Base-by-base conservation (phyloP, 2,329 filamentous ascomycete genomes). In the Fusarium nodosum region DNA sequence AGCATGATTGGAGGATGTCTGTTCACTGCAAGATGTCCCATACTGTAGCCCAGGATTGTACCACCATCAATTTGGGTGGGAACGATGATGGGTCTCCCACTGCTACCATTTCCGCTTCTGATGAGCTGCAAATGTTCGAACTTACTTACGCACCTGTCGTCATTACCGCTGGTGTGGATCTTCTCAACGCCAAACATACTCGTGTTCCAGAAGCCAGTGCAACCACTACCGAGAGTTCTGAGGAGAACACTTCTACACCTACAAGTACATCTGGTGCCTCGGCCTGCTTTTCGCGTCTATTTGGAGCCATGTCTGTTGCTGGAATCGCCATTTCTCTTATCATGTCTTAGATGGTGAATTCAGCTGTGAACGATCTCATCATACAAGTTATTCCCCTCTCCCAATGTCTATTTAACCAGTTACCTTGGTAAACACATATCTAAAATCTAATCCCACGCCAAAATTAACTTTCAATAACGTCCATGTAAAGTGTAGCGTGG, bases 121-220 rank as follows among this genome's bases (percentile, higher is more conserved):
- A 46, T 1, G 60, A 50, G 4, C 38, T 57, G 3, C 28, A n/a
- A 1, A 16, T 7, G 2, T 26, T 31, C 2, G 34, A 44, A 7
- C 26, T 64, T 24, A 24, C 18, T 2, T 50, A 51, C 6, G 38
- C 22, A 12, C 51, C 52, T 39, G 48, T 64, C 16, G 24, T 44
- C 0, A 39, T 64, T 52, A 64, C 60, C 16, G 59, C 60, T 28
- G 60, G 60, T n/a, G 26, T 46, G 18, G 60, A 64, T 12, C 34
- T 64, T 6, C 61, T 64, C 15, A 20, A 39, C 18, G 60, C 61
- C 12, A 64, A 58, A 26, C 61, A 59, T n/a, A 57, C 61, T 10
- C 22, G 52, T 38, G 45, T 44, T 16, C 44, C 39, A 13, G 45
- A 48, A n/a, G 39, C 42, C 2, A 56, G 39, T 20, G 26, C 44